Evolutionary conservation across 2,329 filamentous ascomycete species (phyloP).

Genomic region (Sclerotinia spermophila): DNA sequence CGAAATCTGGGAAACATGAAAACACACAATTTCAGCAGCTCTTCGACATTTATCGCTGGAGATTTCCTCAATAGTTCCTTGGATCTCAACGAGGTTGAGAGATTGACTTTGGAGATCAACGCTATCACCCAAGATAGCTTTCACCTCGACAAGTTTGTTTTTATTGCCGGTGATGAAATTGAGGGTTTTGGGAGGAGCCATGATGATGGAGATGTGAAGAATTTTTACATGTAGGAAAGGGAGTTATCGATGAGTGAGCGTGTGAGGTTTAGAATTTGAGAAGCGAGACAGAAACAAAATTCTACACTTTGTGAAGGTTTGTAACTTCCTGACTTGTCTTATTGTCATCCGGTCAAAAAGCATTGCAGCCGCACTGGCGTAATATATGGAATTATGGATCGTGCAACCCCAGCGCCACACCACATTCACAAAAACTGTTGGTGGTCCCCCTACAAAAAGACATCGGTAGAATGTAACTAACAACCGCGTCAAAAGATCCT

Average conservation of each 20-base stretch:
- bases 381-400: conserved; percentile 4
- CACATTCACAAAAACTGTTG: neutral
- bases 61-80: conserved; percentile 89
- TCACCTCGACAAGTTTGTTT: conserved; percentile 88
- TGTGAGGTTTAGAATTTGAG: neutral
- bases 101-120: conserved; percentile 71
- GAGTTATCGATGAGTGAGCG: neutral
- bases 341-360: conserved; percentile 2
- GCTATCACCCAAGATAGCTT: conserved; percentile 71
- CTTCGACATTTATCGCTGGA: conserved; percentile 80
- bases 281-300: neutral
- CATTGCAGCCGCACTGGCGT: neutral
- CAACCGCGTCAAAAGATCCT: neutral
- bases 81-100: conserved; percentile 82
- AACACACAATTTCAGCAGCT: conserved; percentile 70
- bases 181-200: conserved; percentile 45
- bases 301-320: neutral
- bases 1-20: neutral
- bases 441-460: too few relatives aligned
- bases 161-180: conserved; percentile 97
- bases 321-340: neutral
- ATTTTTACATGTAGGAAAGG: neutral
- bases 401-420: conserved; percentile 2
- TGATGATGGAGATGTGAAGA: conserved; percentile 1
- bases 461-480: neutral